These are phyloP conservation scores for Lentinus brumalis DNA, from an alignment of 768 basidiomycete species.

Conservation along the genomic window DNA sequence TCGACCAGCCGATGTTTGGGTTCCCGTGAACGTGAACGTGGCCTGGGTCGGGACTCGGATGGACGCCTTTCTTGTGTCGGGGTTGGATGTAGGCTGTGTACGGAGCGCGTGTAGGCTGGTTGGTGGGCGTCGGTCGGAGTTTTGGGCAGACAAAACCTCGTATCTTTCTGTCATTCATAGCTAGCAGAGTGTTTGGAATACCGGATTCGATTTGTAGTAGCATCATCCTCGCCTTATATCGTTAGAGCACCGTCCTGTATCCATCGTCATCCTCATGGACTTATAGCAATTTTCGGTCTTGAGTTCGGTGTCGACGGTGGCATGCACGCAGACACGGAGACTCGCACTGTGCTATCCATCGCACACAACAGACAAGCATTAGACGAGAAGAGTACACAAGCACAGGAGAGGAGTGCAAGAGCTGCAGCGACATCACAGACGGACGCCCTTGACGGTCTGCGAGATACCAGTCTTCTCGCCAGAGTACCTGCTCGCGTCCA, in stretches of 20 bases:
- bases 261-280: background rate
- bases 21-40: background rate
- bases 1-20: slow-evolving; percentile 19
- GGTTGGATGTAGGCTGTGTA: background rate
- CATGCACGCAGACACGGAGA: too few relatives aligned
- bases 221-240: slow-evolving; percentile 9
- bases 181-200: slow-evolving; percentile 3
- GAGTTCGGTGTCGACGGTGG: too few relatives aligned
- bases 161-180: too few relatives aligned
- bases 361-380: too few relatives aligned
- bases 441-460: slow-evolving; percentile 85
- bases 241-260: slow-evolving; percentile 8
- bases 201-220: slow-evolving; percentile 18
- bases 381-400: too few relatives aligned
- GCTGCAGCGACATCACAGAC: slow-evolving; percentile 39
- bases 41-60: too few relatives aligned
- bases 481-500: slow-evolving; percentile 73
- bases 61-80: too few relatives aligned
- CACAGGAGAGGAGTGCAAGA: background rate
- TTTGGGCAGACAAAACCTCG: too few relatives aligned
- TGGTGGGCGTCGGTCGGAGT: background rate
- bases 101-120: background rate
- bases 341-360: too few relatives aligned
- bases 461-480: slow-evolving; percentile 95
- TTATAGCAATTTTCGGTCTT: background rate